Evolutionary conservation across 768 basidiomycete species (phyloP).

Genomic region (Leccinum aurantiacum): DNA sequence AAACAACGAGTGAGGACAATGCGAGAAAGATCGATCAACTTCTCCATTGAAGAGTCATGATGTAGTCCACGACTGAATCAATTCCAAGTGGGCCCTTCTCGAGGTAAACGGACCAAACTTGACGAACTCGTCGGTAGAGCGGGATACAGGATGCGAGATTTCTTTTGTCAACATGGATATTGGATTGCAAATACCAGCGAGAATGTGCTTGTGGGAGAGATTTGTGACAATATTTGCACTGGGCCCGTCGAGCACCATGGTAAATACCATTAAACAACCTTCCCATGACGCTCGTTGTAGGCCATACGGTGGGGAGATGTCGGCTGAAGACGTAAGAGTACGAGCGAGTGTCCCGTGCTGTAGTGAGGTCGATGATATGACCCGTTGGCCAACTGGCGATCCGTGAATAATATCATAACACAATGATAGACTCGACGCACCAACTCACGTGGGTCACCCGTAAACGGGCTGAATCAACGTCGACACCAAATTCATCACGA

Average conservation of each 20-base stretch:
- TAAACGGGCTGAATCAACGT: conserved; percentile 68
- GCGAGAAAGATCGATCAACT: conserved; percentile 91
- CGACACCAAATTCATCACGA: conserved; percentile 93
- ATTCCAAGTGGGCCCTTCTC: conserved; percentile 70
- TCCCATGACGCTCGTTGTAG: conserved; percentile 90
- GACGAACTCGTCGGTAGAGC: conserved; percentile 56
- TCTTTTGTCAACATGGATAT: conserved; percentile 71
- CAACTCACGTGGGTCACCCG: conserved; percentile 47
- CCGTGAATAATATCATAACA: conserved; percentile 8
- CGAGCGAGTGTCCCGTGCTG: conserved; percentile 94
- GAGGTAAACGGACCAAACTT: conserved; percentile 90
- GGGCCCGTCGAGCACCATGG: conserved; percentile 81
- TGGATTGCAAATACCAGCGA: conserved; percentile 77
- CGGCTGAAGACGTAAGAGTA: conserved; percentile 86
- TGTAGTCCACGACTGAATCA: conserved; percentile 74
- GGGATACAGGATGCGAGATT: conserved; percentile 51
- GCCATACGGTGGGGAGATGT: conserved; percentile 73
- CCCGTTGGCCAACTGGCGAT: conserved; percentile 84
- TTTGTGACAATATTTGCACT: conserved; percentile 66
- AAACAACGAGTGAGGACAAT: conserved; percentile 87
- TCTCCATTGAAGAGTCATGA: conserved; percentile 93
- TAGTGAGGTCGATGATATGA: conserved; percentile 92
- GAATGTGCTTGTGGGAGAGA: conserved; percentile 75
- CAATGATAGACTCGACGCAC: background rate
- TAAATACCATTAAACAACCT: conserved; percentile 96